Evolutionary conservation across 129 eudicot genomes (phyloP).

Genomic region (Solidago caesia): DNA sequence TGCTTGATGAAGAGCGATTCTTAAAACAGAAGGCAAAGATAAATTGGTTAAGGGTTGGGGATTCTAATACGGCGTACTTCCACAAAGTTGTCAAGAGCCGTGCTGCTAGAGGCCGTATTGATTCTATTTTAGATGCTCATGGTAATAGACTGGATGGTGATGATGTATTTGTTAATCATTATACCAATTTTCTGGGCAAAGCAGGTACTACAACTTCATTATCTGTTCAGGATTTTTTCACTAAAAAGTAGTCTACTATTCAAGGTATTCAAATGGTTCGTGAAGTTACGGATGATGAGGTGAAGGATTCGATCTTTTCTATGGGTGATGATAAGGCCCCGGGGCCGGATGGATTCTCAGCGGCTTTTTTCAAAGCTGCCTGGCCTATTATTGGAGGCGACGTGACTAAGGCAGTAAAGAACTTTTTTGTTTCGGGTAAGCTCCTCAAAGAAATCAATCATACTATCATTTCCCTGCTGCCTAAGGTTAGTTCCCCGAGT

Average conservation of each 20-base stretch:
- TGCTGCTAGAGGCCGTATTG: not conserved
- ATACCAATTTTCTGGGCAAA: not conserved
- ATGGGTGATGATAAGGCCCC: not conserved
- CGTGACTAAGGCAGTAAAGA: no score
- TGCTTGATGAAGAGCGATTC: not conserved
- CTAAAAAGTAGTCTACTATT: not conserved
- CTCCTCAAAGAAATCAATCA: no score
- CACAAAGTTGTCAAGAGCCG: not conserved
- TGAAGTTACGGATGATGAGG: not conserved
- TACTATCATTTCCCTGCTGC: no score
- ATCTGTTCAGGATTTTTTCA: not conserved
- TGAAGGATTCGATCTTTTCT: not conserved
- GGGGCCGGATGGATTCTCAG: not conserved
- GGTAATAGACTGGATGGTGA: not conserved
- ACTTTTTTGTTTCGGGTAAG: no score
- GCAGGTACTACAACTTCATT: not conserved
- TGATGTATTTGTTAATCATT: not conserved
- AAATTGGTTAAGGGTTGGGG: not conserved
- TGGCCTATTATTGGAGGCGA: no score
- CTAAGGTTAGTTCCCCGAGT: no score
- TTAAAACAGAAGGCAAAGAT: not conserved
- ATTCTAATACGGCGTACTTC: not conserved
- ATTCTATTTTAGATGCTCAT: not conserved
- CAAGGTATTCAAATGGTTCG: not conserved
- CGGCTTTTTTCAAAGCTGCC: no score